Evolutionary conservation across 139 green algal species (phyloP).

Genomic region (Choricystis sp.): DNA sequence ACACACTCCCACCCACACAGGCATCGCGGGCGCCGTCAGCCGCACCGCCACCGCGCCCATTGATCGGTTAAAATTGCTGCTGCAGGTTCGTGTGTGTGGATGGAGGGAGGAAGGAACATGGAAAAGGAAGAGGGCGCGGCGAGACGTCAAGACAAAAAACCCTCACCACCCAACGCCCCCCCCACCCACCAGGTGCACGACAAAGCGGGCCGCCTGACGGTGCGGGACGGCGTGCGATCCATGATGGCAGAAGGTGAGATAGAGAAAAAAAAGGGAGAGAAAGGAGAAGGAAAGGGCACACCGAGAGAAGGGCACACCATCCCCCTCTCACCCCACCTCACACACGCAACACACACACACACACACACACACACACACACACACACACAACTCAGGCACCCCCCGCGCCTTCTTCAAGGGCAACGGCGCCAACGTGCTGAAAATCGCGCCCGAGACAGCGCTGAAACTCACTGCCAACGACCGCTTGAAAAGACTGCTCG

Average conservation of each 20-base stretch:
- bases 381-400: slow-evolving; percentile 43
- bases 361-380: too few relatives aligned
- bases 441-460: slow-evolving; percentile 79
- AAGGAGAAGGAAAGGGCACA: too few relatives aligned
- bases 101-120: too few relatives aligned
- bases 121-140: too few relatives aligned
- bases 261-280: too few relatives aligned
- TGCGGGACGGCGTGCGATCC: slow-evolving; percentile 36
- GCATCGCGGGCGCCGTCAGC: slow-evolving; percentile 68
- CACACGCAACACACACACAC: too few relatives aligned
- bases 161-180: neutral
- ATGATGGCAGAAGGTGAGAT: slow-evolving; percentile 65
- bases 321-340: neutral
- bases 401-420: slow-evolving; percentile 62
- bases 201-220: slow-evolving; percentile 24
- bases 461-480: slow-evolving; percentile 75
- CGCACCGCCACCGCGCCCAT: slow-evolving; percentile 74
- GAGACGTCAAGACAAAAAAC: too few relatives aligned
- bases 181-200: slow-evolving; percentile 40
- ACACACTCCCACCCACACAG: slow-evolving; percentile 15
- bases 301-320: neutral
- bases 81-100: slow-evolving; percentile 25
- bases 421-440: slow-evolving; percentile 83
- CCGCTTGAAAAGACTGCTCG: slow-evolving; percentile 41
- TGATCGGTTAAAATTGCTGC: slow-evolving; percentile 85